phyloP scores from a whole-genome alignment of 2,329 filamentous ascomycete species.

The Hyphodiscus sp. region DNA sequence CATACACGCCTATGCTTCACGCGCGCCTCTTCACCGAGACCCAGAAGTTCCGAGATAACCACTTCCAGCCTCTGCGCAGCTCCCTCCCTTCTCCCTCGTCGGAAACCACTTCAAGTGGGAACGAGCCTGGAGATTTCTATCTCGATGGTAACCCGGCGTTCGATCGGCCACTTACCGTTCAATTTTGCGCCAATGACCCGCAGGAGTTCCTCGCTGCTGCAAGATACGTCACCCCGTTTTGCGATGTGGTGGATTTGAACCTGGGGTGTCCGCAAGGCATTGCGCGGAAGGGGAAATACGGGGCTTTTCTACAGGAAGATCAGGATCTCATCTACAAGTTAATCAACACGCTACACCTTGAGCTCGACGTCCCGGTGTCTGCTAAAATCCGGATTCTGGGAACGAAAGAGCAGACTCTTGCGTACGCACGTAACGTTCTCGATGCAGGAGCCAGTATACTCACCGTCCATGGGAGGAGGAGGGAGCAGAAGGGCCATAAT shows the following conservation, averaged over 20 bases:
- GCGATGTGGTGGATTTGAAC: constrained; percentile 93
- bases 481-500: constrained; percentile 93
- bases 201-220: constrained; percentile 76
- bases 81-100: constrained; percentile 27
- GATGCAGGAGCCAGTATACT: constrained; percentile 86
- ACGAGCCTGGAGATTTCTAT: constrained; percentile 39
- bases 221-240: constrained; percentile 71
- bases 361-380: constrained; percentile 78
- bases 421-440: constrained; percentile 83
- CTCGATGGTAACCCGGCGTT: constrained; percentile 82
- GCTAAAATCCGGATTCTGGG: constrained; percentile 92
- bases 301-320: constrained; percentile 91
- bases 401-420: constrained; percentile 76
- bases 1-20: constrained; percentile 96
- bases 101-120: constrained; percentile 8
- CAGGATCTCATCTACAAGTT: constrained; percentile 76
- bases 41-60: constrained; percentile 65
- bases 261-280: constrained; percentile 96
- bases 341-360: constrained; percentile 73
- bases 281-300: constrained; percentile 83
- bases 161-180: constrained; percentile 88
- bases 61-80: constrained; percentile 60
- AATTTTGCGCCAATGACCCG: constrained; percentile 90
- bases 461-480: constrained; percentile 79
- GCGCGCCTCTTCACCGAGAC: constrained; percentile 79